Evolutionary conservation across 495 filamentous ascomycete genomes (phyloP).

Genomic region (Ascobolus immersus): DNA sequence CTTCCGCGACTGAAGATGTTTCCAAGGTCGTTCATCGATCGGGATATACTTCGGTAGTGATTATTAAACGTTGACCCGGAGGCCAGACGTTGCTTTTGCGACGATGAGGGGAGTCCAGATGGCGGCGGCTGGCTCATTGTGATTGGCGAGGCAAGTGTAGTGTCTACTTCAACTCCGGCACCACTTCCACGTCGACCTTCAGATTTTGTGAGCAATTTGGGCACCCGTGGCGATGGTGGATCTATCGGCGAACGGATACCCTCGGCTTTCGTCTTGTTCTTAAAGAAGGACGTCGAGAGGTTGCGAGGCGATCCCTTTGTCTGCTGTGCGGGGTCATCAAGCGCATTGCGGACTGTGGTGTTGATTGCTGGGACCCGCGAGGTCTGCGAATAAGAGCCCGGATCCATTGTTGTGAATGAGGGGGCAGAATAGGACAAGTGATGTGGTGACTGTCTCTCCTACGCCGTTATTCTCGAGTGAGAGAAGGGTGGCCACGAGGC

Average conservation of each 20-base stretch:
- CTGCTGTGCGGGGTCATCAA: too few relatives aligned
- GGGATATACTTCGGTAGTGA: conserved; percentile 15
- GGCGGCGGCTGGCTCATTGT: not conserved
- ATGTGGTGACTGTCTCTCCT: too few relatives aligned
- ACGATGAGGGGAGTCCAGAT: not conserved
- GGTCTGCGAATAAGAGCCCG: too few relatives aligned
- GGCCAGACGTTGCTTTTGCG: conserved; percentile 14
- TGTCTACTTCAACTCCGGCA: not conserved
- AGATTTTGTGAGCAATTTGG: not conserved
- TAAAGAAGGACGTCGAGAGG: too few relatives aligned
- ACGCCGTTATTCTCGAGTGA: too few relatives aligned
- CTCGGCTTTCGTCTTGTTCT: too few relatives aligned
- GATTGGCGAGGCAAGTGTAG: not conserved
- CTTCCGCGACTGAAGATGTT: conserved; percentile 16
- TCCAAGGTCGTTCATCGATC: conserved; percentile 17
- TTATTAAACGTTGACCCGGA: conserved; percentile 14
- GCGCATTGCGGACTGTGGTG: too few relatives aligned
- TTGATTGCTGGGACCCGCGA: too few relatives aligned
- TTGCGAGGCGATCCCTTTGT: too few relatives aligned
- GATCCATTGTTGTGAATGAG: too few relatives aligned
- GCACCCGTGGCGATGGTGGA: not conserved
- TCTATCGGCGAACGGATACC: not conserved
- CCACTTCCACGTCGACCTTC: not conserved
- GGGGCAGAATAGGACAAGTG: too few relatives aligned
- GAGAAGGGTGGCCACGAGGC: too few relatives aligned